phyloP scores from a whole-genome alignment of 2,329 filamentous ascomycete species.

The Verticillium tricorpus region DNA sequence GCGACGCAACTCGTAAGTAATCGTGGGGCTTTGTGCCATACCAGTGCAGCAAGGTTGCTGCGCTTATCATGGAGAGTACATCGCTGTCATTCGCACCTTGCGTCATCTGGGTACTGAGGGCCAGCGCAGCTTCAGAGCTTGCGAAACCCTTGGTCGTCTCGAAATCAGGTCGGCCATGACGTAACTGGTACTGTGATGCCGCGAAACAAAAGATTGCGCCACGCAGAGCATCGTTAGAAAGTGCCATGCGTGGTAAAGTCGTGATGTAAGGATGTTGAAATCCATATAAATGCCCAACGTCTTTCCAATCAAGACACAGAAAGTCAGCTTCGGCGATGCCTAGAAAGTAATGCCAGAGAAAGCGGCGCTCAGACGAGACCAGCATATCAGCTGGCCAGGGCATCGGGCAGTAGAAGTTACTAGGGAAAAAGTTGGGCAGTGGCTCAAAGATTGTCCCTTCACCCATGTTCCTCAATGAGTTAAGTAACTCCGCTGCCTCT shows the following conservation, averaged over 20 bases:
- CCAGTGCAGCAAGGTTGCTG: constrained; percentile 7
- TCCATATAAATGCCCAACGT: constrained; percentile 10
- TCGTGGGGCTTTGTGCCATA: constrained; percentile 7
- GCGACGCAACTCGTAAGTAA: constrained; percentile 6
- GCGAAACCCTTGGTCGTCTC: not conserved
- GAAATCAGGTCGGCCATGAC: constrained; percentile 4
- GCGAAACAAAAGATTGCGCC: constrained; percentile 10
- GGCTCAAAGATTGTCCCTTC: not conserved
- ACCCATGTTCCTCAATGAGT: not conserved
- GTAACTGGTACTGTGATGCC: constrained; percentile 11
- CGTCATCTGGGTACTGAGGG: constrained; percentile 1
- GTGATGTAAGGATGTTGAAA: constrained; percentile 13
- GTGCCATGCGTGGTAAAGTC: constrained; percentile 11
- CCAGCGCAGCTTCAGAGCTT: constrained; percentile 5
- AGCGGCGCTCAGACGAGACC: constrained; percentile 11
- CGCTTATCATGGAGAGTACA: constrained; percentile 10
- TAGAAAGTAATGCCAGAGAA: constrained; percentile 14
- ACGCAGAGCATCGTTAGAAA: constrained; percentile 8
- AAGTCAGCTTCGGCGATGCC: constrained; percentile 9
- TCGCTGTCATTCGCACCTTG: constrained; percentile 2
- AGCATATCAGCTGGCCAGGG: constrained; percentile 15
- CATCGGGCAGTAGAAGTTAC: constrained; percentile 10
- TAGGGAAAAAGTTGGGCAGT: not conserved
- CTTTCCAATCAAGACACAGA: constrained; percentile 11
- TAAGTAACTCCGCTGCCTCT: not conserved